phyloP scores from a whole-genome alignment of 177 flowering plant species.

The Tripterygium wilfordii region DNA sequence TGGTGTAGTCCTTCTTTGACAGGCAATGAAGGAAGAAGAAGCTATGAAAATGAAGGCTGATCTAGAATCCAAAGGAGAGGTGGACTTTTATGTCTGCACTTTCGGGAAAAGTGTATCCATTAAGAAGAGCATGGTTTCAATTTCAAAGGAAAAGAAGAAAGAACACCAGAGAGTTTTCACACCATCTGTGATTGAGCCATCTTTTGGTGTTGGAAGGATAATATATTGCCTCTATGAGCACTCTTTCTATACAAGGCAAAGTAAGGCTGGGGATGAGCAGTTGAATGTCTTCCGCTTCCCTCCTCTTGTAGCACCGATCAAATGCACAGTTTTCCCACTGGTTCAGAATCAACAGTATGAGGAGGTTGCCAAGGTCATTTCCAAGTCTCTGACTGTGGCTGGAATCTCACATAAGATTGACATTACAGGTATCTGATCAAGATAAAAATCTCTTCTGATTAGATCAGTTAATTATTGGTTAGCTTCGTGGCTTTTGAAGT shows the following conservation, averaged over 20 bases:
- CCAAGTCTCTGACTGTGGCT: slow-evolving; percentile 57
- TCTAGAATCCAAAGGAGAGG: slow-evolving; percentile 76
- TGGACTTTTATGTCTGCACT: slow-evolving; percentile 72
- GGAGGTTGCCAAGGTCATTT: slow-evolving; percentile 62
- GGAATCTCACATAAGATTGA: slow-evolving; percentile 88
- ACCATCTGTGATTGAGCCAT: slow-evolving; percentile 95
- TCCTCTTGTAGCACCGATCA: slow-evolving; percentile 90
- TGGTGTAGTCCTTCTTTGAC: no score
- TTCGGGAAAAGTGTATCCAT: slow-evolving; percentile 67
- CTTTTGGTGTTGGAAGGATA: slow-evolving; percentile 95
- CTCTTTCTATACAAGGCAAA: slow-evolving; percentile 77
- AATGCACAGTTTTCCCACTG: slow-evolving; percentile 95
- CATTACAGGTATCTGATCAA: slow-evolving; percentile 56
- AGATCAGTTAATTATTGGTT: no score
- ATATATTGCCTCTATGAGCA: slow-evolving; percentile 93
- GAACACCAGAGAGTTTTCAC: slow-evolving; percentile 92
- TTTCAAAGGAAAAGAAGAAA: slow-evolving; percentile 79
- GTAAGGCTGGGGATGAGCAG: slow-evolving; percentile 90
- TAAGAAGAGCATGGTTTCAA: slow-evolving; percentile 70
- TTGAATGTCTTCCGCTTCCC: slow-evolving; percentile 85
- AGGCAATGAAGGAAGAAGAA: slow-evolving; percentile 90
- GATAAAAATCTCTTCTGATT: not conserved
- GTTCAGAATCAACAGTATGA: slow-evolving; percentile 76
- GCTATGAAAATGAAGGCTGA: slow-evolving; percentile 82
- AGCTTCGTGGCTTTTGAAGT: no score